Percentiles rank a stretch among this genome's conserved stretches.
Conservation (phyloP, 306 rosid species). For the Canavalia ensiformis region DNA sequence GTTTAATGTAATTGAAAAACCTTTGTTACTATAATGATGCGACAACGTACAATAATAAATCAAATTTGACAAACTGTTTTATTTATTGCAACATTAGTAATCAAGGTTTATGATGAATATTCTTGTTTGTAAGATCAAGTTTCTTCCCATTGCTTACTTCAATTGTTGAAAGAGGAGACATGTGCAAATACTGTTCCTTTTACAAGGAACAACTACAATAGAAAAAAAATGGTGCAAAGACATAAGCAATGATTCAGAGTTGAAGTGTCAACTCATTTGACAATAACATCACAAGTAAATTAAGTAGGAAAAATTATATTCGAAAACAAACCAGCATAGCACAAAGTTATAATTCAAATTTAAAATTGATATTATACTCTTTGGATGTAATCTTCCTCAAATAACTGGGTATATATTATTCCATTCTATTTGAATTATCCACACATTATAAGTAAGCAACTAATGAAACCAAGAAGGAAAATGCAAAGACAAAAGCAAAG, state of each 20-base stretch:
- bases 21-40: not conserved
- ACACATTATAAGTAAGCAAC: not conserved
- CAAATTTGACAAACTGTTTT: not conserved
- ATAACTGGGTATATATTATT: slow-evolving; percentile 4
- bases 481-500: not conserved
- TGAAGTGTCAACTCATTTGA: not conserved
- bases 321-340: slow-evolving; percentile 20
- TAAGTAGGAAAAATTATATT: not conserved
- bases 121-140: not conserved
- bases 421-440: not conserved
- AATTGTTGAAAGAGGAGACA: too few relatives aligned
- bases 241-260: too few relatives aligned
- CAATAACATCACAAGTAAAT: not conserved
- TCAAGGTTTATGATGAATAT: not conserved
- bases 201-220: too few relatives aligned
- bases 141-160: too few relatives aligned
- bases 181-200: too few relatives aligned
- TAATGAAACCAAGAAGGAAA: not conserved
- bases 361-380: slow-evolving; percentile 3
- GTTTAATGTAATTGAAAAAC: not conserved
- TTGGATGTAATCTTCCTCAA: slow-evolving; percentile 34
- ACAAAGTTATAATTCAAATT: slow-evolving; percentile 4
- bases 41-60: not conserved
- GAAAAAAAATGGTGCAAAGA: too few relatives aligned
- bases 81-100: not conserved